phyloP scores from a whole-genome alignment of 148 eudicot species.

The Cornus kousa region DNA sequence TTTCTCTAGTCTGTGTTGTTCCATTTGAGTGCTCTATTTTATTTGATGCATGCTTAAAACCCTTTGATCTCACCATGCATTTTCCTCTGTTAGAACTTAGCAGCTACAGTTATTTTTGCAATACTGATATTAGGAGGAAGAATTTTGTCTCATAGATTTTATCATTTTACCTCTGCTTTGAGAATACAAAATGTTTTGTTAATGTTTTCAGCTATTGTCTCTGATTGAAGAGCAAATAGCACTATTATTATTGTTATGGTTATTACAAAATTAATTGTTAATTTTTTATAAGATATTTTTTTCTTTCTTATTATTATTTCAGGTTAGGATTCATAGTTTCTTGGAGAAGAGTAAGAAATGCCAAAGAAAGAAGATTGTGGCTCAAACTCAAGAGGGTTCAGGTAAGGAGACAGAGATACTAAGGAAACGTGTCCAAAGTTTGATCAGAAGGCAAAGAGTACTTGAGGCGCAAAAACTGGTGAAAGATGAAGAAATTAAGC shows the following conservation, averaged over 20 bases:
- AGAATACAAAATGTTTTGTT: too few species aligned
- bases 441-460: constrained; percentile 59
- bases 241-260: neutral
- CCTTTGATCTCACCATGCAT: too few species aligned
- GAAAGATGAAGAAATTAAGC: constrained; percentile 56
- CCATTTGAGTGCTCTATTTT: too few species aligned
- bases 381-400: constrained; percentile 42
- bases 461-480: constrained; percentile 63
- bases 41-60: too few species aligned
- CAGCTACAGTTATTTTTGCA: too few species aligned
- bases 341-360: constrained; percentile 69
- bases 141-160: neutral
- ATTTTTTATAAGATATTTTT: neutral
- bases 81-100: too few species aligned
- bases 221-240: neutral
- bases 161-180: neutral
- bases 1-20: too few species aligned
- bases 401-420: constrained; percentile 51
- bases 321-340: constrained; percentile 74
- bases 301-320: constrained; percentile 15
- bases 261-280: neutral
- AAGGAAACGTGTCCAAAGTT: constrained; percentile 70
- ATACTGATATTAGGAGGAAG: neutral
- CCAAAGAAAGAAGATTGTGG: constrained; percentile 33
- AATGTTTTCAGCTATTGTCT: neutral